These are phyloP conservation scores for Cicer arietinum DNA, from an alignment of 306 rosid genomes.

Conservation along the genomic window DNA sequence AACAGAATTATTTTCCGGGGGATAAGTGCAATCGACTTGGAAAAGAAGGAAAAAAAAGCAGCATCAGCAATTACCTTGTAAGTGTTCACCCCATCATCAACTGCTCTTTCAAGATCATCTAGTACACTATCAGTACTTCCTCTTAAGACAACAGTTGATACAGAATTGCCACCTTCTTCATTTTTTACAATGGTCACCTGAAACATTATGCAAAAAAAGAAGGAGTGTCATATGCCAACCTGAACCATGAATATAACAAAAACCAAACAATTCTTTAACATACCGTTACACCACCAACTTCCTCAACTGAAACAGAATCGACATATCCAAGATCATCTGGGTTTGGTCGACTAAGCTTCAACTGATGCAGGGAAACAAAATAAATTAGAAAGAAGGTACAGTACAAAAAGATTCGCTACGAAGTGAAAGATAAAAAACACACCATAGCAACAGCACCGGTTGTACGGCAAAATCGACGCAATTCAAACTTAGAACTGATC, in stretches of 20 bases:
- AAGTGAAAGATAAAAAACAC: slow-evolving; percentile 34
- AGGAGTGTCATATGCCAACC: slow-evolving; percentile 7
- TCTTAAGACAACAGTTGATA: slow-evolving; percentile 77
- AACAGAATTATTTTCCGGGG: neutral
- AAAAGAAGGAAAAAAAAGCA: slow-evolving; percentile 30
- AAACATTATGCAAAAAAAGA: slow-evolving; percentile 32
- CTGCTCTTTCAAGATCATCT: slow-evolving; percentile 96
- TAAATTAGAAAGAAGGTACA: slow-evolving; percentile 37
- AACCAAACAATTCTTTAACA: slow-evolving; percentile 41
- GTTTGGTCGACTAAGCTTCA: slow-evolving; percentile 93
- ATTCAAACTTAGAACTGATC: slow-evolving; percentile 90
- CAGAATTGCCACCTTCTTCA: slow-evolving; percentile 93
- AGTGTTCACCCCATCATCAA: slow-evolving; percentile 94
- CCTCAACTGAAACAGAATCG: slow-evolving; percentile 85
- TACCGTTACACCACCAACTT: slow-evolving; percentile 95
- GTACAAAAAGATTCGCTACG: neutral
- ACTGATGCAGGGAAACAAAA: slow-evolving; percentile 54
- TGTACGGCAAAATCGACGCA: slow-evolving; percentile 94
- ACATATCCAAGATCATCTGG: slow-evolving; percentile 94
- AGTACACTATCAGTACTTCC: slow-evolving; percentile 90
- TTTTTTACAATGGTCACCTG: slow-evolving; percentile 77
- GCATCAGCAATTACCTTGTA: slow-evolving; percentile 66
- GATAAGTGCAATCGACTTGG: neutral
- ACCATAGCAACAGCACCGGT: slow-evolving; percentile 90
- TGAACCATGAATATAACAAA: slow-evolving; percentile 27